Base-by-base conservation (phyloP, 306 rosid genomes). In the Lathyrus tuberosus region DNA sequence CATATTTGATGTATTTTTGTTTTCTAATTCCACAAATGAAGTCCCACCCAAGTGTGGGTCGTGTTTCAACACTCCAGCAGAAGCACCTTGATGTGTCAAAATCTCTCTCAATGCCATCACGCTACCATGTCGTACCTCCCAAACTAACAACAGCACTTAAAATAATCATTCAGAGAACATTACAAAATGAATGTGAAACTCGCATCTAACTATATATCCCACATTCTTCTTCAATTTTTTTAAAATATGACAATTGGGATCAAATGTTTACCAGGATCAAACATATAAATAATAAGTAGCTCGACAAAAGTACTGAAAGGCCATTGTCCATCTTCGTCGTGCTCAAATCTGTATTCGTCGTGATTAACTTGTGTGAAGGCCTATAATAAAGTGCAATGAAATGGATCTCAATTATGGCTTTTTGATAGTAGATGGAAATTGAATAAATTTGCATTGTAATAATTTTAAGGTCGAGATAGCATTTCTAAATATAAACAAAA, bases 81-180 rank as follows among this genome's bases (percentile, higher is more conserved):
- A 85, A 73, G 91, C 85, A 60, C 98, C 98, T 85, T 94, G 98
- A 81, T 94, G 92, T 4, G 96, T 86, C 74, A 94, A 88, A 81
- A 94, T 84, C 77, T 94, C 98, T 77, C 98, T 94, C 78, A 90
- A 60, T 52, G 98, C 98, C 98, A 94, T 94, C 76, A 94, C 94
- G 62, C 96, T 83, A 33, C 98, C 98, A 86, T 94, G 98, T 40
- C 97, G 97, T 33, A 94, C 70, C 83, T 90, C 98, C 98, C 98
- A 94, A 76, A 85, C 98, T 94, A 80, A 60, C 44, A 72, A 59
- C 30, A 83, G 9, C 59, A 77, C 58, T 22, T 80, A 72, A 64
- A 44, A 42, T 2, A 41, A 77, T 31, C 59, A 76, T 46, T 71
- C 53, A 31, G 67, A 79, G 18, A 43, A 52, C 65, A 47, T 40